phyloP scores from a whole-genome alignment of 208 protist species.

The Leishmania braziliensis region DNA sequence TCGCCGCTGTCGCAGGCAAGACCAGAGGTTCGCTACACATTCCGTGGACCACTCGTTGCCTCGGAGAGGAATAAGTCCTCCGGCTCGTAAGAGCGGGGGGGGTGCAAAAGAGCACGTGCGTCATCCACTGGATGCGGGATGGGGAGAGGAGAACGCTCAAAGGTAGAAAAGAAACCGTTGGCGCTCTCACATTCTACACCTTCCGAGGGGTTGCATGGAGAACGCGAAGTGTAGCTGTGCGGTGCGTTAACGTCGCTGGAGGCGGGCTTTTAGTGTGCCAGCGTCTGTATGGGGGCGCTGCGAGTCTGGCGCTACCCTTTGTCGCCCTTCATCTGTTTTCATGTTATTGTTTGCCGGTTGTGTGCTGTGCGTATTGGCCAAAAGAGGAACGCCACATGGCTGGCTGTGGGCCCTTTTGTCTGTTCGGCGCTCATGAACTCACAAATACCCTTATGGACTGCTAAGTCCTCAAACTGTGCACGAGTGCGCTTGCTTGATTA shows the following conservation, averaged over 20 bases:
- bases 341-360: neutral
- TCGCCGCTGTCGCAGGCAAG: slow-evolving; percentile 62
- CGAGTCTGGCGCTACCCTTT: neutral
- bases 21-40: slow-evolving; percentile 84
- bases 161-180: neutral
- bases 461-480: neutral
- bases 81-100: neutral
- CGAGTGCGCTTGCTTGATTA: neutral
- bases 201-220: neutral
- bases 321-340: neutral
- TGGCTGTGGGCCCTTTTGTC: neutral
- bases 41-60: slow-evolving; percentile 55
- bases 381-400: neutral
- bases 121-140: too few relatives aligned
- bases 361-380: neutral
- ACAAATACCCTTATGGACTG: neutral
- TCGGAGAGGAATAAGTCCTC: slow-evolving; percentile 6
- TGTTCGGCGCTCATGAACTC: neutral
- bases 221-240: neutral
- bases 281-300: neutral
- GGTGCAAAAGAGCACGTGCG: too few relatives aligned
- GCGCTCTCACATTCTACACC: neutral
- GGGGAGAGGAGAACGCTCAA: neutral
- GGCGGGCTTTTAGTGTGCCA: neutral
- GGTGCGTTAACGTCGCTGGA: neutral